phyloP scores from a whole-genome alignment of 2,329 filamentous ascomycete species.

The Fusarium gaditjirri region DNA sequence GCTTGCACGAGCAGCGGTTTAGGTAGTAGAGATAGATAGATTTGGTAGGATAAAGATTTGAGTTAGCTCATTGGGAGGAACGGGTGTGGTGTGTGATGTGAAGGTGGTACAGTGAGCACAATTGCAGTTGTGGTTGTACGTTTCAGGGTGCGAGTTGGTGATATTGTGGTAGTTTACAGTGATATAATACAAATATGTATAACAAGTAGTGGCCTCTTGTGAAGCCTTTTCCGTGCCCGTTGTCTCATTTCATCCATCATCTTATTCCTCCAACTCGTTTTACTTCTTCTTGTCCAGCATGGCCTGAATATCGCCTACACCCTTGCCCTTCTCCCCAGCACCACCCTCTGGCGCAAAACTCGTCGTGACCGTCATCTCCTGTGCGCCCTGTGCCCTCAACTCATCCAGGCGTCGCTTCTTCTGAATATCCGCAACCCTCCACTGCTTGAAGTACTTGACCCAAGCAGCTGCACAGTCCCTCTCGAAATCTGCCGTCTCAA shows the following conservation, averaged over 20 bases:
- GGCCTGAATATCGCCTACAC: slow-evolving; percentile 53
- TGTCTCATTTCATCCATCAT: not conserved
- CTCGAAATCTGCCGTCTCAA: slow-evolving; percentile 72
- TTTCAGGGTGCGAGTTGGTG: slow-evolving; percentile 26
- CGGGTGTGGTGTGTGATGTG: not conserved
- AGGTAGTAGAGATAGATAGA: slow-evolving; percentile 41
- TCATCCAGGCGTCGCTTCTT: slow-evolving; percentile 82
- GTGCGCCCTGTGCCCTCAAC: slow-evolving; percentile 78
- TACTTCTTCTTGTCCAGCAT: slow-evolving; percentile 52
- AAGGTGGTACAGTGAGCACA: slow-evolving; percentile 15
- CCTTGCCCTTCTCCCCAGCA: slow-evolving; percentile 45
- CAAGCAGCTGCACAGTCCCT: slow-evolving; percentile 88
- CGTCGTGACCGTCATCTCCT: slow-evolving; percentile 62
- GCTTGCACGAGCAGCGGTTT: slow-evolving; percentile 24
- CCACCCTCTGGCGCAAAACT: slow-evolving; percentile 52
- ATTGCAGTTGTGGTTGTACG: slow-evolving; percentile 9
- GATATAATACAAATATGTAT: slow-evolving; percentile 37
- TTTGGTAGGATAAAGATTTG: slow-evolving; percentile 43
- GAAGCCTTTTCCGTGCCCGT: slow-evolving; percentile 14
- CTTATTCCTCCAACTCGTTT: not conserved
- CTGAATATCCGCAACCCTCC: slow-evolving; percentile 90
- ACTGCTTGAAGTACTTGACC: slow-evolving; percentile 99
- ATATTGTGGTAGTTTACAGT: slow-evolving; percentile 33
- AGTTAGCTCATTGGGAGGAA: slow-evolving; percentile 17
- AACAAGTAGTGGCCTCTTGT: slow-evolving; percentile 12